Evolutionary conservation across 495 filamentous ascomycete genomes (phyloP).

Genomic region (Neurospora sp.): DNA sequence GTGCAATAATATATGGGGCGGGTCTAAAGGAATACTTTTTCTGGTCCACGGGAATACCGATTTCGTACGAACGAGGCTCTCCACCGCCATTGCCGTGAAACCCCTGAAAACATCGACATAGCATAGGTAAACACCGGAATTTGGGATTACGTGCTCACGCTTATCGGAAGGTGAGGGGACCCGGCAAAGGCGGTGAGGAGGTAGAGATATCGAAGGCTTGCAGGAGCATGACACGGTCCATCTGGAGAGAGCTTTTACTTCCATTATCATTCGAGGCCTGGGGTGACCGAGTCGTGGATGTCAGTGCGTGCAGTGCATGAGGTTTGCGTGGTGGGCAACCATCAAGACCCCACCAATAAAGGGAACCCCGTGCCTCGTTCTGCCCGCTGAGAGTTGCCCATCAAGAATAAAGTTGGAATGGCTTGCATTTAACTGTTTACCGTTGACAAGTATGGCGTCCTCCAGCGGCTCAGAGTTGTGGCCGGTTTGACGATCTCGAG

Average conservation of each 20-base stretch:
- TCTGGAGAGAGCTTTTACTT: not conserved
- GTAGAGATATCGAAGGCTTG: not conserved
- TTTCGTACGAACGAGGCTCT: slow-evolving; percentile 11
- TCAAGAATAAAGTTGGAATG: not conserved
- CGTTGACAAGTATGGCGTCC: not conserved
- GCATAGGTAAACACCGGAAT: not conserved
- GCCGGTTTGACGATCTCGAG: not conserved
- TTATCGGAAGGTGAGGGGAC: not conserved
- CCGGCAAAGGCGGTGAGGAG: not conserved
- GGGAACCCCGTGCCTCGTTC: not conserved
- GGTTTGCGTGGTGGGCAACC: not conserved
- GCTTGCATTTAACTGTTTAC: not conserved
- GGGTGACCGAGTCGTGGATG: not conserved
- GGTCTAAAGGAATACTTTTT: no score
- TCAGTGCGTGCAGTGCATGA: not conserved
- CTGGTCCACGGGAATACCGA: no score
- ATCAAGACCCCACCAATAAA: not conserved
- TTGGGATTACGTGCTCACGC: not conserved
- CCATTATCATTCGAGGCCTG: not conserved
- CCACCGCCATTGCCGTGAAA: slow-evolving; percentile 6
- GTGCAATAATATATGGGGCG: no score
- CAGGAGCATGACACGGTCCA: not conserved
- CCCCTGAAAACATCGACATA: not conserved
- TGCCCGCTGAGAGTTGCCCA: not conserved
- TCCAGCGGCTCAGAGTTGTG: not conserved